These are phyloP conservation scores for Tetrapyrgos nigripes DNA, from an alignment of 1,284 basidiomycete genomes.

Conservation along the genomic window DNA sequence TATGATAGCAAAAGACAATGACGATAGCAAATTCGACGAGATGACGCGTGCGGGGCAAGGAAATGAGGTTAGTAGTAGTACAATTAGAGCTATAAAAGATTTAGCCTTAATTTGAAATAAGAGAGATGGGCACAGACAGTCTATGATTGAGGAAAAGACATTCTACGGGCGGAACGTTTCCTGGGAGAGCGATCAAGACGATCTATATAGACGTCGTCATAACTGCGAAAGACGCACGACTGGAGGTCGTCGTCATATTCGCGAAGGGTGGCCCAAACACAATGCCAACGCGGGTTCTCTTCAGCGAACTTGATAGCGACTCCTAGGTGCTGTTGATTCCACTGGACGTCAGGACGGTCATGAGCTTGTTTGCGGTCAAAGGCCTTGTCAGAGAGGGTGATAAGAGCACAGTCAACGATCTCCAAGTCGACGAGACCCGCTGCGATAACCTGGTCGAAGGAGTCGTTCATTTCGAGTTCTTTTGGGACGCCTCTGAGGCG, in stretches of 20 bases:
- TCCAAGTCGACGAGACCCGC: conserved; percentile 45
- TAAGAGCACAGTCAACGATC: conserved; percentile 57
- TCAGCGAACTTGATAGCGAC: conserved; percentile 40
- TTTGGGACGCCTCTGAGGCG: conserved; percentile 60
- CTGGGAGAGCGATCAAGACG: conserved; percentile 44
- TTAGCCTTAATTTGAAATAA: background rate
- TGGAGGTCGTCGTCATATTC: conserved; percentile 50
- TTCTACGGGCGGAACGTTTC: conserved; percentile 32
- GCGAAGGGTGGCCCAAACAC: conserved; percentile 64
- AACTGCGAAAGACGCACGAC: conserved; percentile 61
- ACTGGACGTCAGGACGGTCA: conserved; percentile 37
- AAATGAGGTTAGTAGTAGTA: background rate
- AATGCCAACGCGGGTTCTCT: conserved; percentile 53
- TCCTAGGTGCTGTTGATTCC: conserved; percentile 63
- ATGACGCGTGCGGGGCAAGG: background rate
- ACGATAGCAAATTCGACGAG: background rate
- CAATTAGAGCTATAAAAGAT: background rate
- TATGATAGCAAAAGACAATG: conserved; percentile 2
- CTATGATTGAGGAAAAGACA: conserved; percentile 23
- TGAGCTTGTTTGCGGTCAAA: conserved; percentile 43
- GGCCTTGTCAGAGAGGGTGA: conserved; percentile 64
- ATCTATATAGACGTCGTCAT: conserved; percentile 62
- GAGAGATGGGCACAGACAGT: conserved; percentile 13
- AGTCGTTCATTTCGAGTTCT: conserved; percentile 60
- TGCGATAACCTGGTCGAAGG: conserved; percentile 43